Evolutionary conservation across 139 green algal genomes (phyloP).

Genomic region (Chlorella sp.): DNA sequence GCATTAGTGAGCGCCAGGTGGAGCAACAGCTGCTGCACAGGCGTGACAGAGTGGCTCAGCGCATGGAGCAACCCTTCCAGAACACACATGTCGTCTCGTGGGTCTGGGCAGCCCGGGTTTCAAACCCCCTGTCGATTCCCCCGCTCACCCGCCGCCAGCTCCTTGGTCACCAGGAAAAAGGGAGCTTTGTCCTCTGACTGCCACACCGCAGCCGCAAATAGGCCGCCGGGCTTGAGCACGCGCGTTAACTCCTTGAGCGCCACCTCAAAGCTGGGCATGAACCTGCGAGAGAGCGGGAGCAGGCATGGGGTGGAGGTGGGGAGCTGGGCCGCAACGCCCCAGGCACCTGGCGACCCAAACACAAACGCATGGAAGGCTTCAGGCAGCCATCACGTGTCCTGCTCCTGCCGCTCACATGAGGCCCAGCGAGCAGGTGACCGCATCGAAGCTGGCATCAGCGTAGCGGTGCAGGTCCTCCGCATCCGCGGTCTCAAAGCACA

Average conservation of each 20-base stretch:
- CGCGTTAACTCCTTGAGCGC: conserved; percentile 10
- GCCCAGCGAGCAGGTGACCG: conserved; percentile 28
- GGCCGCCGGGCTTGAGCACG: conserved; percentile 35
- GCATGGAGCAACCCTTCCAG: too few species aligned
- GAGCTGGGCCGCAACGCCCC: too few species aligned
- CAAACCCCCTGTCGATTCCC: background rate
- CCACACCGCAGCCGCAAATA: background rate
- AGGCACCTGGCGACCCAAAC: too few species aligned
- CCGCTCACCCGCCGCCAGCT: background rate
- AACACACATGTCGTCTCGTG: too few species aligned
- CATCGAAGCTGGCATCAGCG: conserved; percentile 13
- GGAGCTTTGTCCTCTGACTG: background rate
- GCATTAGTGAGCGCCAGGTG: too few species aligned
- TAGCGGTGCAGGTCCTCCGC: conserved; percentile 30
- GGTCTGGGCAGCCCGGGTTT: too few species aligned
- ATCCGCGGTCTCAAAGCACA: conserved; percentile 27
- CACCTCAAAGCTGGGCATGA: background rate
- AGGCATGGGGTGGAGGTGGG: too few species aligned
- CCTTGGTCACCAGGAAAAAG: background rate
- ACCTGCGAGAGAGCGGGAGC: background rate
- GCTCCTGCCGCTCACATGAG: background rate
- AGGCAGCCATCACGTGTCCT: background rate
- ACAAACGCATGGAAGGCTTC: too few species aligned
- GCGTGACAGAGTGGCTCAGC: too few species aligned
- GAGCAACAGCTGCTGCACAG: background rate